Evolutionary conservation across 1,139 yeast genomes (phyloP), one percentile per base, ranked within the genome.

Genomic region (Geotrichum reessii): DNA sequence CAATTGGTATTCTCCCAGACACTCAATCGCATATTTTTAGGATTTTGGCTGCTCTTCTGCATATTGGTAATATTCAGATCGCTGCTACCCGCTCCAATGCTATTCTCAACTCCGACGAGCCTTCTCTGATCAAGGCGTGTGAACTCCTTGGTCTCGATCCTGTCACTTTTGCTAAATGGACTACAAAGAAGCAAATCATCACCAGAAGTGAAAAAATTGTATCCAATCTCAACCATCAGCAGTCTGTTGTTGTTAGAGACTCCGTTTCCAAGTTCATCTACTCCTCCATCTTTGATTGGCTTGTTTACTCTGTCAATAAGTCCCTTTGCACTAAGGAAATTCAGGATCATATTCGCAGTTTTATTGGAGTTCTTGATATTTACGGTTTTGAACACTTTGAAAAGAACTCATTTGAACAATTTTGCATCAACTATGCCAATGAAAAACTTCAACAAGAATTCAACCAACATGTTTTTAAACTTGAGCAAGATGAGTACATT

Each of bases 361-460:
- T 93, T 67, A 93, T 93, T 70, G 99, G 99, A 72, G 99, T 93
- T 40, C 80, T 93, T 69, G 99, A 93, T 84, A 93, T 93, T 67
- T 92, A 92, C 71, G 99, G 99, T 46, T 93, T 93, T 72, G 99
- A 93, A 73, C 97, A 92, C 75, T 93, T 93, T 71, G 92, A 90
- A 68, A 85, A 81, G 68, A 93, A 93, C 73, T 91, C 97, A 6
- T 93, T 93, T 69, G 99, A 93, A 75, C 99, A 93, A 72, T 92
- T 93, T 74, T 93, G 99, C 76, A 93, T 93, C 75, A 93, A 93
- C 72, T 93, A 93, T 73, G 98, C 99, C 56, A 93, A 93, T 73
- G 99, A 93, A 76, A 93, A 93, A 74, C 80, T 93, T 66, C 99
- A 93, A 74, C 99, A 93, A 74, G 98, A 92, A 71, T 93, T 93